Conservation (phyloP, 352 stramenopile genomes). For the Globisporangium parvum region DNA sequence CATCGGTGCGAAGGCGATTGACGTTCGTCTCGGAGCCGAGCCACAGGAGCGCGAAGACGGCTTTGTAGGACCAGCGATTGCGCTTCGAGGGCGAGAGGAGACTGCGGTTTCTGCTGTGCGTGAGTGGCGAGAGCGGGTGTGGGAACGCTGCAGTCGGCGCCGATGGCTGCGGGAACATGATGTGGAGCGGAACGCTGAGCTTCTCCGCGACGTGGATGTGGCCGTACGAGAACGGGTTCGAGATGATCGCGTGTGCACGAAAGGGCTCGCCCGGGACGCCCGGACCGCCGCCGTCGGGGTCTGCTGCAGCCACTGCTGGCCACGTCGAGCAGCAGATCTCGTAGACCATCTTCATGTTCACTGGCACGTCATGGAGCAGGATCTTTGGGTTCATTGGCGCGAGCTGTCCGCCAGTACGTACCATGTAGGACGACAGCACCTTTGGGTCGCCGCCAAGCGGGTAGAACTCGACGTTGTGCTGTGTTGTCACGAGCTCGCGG, state of each 20-base stretch:
- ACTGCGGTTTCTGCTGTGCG: neutral
- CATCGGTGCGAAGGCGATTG: slow-evolving; percentile 43
- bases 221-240: slow-evolving; percentile 91
- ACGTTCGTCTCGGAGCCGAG: slow-evolving; percentile 34
- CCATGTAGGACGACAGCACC: slow-evolving; percentile 88
- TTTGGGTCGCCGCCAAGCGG: slow-evolving; percentile 69
- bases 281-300: slow-evolving; percentile 63
- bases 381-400: slow-evolving; percentile 62
- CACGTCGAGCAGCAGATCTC: slow-evolving; percentile 87
- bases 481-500: slow-evolving; percentile 63
- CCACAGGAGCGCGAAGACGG: slow-evolving; percentile 49
- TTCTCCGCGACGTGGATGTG: slow-evolving; percentile 92
- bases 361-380: slow-evolving; percentile 60
- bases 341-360: slow-evolving; percentile 88
- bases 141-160: slow-evolving; percentile 86
- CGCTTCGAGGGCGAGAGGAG: slow-evolving; percentile 24
- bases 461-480: slow-evolving; percentile 74
- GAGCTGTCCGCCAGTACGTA: slow-evolving; percentile 77
- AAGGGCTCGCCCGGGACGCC: slow-evolving; percentile 58
- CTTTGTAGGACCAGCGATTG: slow-evolving; percentile 51
- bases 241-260: slow-evolving; percentile 90
- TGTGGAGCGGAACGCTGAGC: slow-evolving; percentile 89
- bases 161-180: slow-evolving; percentile 93
- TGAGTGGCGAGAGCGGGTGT: slow-evolving; percentile 70
- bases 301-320: slow-evolving; percentile 71